A percentile compares a stretch with the other conserved stretches of the same genome.
Evolutionary conservation across 306 rosid species (phyloP).

Genomic region (Citrullus colocynthis): DNA sequence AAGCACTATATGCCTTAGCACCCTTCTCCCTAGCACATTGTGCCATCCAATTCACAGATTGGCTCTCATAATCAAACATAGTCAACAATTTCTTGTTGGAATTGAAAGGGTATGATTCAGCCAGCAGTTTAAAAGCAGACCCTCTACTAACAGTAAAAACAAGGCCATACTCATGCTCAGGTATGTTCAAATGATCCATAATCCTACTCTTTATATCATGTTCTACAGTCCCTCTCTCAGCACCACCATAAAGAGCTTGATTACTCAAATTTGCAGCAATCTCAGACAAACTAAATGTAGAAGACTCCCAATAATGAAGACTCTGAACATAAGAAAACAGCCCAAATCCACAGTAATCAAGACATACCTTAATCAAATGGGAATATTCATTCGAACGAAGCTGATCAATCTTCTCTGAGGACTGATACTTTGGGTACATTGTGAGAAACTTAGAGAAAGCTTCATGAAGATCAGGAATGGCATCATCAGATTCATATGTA

Average conservation of each 20-base stretch:
- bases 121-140: conserved; percentile 69
- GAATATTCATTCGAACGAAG: conserved; percentile 64
- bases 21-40: conserved; percentile 87
- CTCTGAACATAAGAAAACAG: conserved; percentile 87
- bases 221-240: conserved; percentile 82
- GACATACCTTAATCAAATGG: conserved; percentile 74
- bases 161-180: conserved; percentile 91
- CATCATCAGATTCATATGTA: conserved; percentile 55
- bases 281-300: conserved; percentile 92
- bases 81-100: conserved; percentile 76
- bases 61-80: conserved; percentile 95
- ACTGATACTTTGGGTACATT: conserved; percentile 61
- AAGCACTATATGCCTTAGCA: conserved; percentile 77
- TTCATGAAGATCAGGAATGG: conserved; percentile 47
- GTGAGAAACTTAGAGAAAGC: conserved; percentile 64
- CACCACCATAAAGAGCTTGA: conserved; percentile 90
- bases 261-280: conserved; percentile 92
- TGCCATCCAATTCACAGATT: conserved; percentile 93
- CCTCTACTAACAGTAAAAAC: conserved; percentile 98
- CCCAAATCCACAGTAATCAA: conserved; percentile 94
- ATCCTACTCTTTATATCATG: conserved; percentile 76
- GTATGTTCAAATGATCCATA: conserved; percentile 90
- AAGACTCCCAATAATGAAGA: conserved; percentile 89
- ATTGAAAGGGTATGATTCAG: conserved; percentile 90
- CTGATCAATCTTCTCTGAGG: conserved; percentile 64